Evolutionary conservation across 2,329 filamentous ascomycete genomes (phyloP).

Genomic region (Camptophora hylomeconis): DNA sequence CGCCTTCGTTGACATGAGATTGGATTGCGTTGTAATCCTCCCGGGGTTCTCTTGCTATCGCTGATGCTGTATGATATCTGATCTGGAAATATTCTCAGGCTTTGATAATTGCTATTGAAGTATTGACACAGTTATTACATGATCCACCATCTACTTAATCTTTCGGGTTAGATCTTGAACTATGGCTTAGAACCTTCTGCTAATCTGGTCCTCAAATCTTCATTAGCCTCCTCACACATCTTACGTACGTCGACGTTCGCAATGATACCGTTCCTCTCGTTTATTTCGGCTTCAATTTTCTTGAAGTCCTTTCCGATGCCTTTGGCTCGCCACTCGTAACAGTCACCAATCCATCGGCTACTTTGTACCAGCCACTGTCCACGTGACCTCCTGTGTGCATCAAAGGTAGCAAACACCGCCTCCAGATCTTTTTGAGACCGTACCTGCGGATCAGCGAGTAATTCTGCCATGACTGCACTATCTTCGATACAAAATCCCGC

Average conservation of each 20-base stretch:
- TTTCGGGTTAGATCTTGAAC: no score
- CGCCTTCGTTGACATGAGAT: no score
- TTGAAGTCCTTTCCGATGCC: constrained; percentile 23
- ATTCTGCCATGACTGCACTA: constrained; percentile 18
- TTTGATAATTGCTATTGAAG: no score
- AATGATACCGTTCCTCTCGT: constrained; percentile 16
- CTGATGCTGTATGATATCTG: no score
- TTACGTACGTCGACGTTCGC: constrained; percentile 16
- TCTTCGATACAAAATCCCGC: constrained; percentile 25
- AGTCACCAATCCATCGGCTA: constrained; percentile 21
- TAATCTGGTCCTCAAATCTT: constrained; percentile 14
- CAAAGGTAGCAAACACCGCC: constrained; percentile 20
- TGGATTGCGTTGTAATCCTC: no score
- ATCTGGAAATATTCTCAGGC: no score
- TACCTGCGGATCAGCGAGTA: constrained; percentile 19
- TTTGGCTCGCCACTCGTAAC: constrained; percentile 22
- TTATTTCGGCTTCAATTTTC: constrained; percentile 27
- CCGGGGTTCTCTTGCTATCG: no score
- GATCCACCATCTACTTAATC: no score
- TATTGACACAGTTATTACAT: no score
- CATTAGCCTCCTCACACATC: constrained; percentile 19
- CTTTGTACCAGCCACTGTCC: constrained; percentile 24
- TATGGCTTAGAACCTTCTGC: no score
- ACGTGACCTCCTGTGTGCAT: constrained; percentile 18
- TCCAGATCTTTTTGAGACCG: constrained; percentile 15